Percentiles rank a stretch among this genome's conserved stretches.
Evolutionary conservation across 805 yeast genomes (phyloP).

Genomic region (Candida orba): DNA sequence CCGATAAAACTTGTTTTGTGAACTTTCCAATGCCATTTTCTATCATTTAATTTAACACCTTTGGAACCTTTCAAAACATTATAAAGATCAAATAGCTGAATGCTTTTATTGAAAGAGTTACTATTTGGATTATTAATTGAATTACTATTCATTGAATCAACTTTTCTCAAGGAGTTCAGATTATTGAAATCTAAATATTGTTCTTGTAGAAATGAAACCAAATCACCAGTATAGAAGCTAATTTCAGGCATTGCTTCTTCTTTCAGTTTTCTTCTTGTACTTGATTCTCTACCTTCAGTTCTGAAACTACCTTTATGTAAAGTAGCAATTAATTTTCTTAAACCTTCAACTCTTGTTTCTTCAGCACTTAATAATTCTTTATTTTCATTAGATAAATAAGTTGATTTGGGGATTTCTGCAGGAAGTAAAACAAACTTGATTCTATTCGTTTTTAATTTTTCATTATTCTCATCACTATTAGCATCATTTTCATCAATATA

Average conservation of each 20-base stretch:
- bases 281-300: constrained; percentile 29
- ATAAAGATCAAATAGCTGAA: constrained; percentile 48
- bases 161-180: neutral
- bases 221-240: constrained; percentile 79
- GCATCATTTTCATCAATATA: constrained; percentile 69
- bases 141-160: constrained; percentile 19
- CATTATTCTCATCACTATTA: constrained; percentile 13
- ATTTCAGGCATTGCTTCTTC: constrained; percentile 65
- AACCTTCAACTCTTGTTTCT: constrained; percentile 89
- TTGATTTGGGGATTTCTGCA: constrained; percentile 53
- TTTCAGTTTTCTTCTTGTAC: constrained; percentile 22
- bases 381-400: constrained; percentile 31
- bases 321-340: constrained; percentile 56
- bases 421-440: constrained; percentile 85
- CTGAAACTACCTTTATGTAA: constrained; percentile 52
- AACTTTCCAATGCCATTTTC: constrained; percentile 85
- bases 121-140: neutral
- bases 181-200: constrained; percentile 18
- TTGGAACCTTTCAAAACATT: constrained; percentile 56
- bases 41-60: constrained; percentile 63
- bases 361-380: constrained; percentile 69
- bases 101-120: constrained; percentile 39
- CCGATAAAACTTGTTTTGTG: constrained; percentile 80
- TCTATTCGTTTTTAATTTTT: constrained; percentile 44
- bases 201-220: constrained; percentile 56